These are phyloP conservation scores for Polygonum aviculare DNA, from an alignment of 148 eudicot species.

Conservation along the genomic window DNA sequence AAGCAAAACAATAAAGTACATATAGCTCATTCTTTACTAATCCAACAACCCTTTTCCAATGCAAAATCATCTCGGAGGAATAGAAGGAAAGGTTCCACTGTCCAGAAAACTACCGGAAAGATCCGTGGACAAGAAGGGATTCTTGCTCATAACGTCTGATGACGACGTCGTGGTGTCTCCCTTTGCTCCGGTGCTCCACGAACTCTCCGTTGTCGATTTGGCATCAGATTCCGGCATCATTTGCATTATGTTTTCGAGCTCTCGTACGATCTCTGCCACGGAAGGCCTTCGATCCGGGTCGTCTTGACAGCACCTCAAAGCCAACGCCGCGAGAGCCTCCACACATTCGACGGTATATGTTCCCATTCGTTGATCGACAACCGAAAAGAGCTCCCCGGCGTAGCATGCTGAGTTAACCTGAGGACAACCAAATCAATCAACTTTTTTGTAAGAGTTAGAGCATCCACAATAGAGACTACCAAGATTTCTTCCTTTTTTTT, in stretches of 20 bases:
- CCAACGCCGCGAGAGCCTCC: slow-evolving; percentile 47
- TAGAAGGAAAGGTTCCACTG: slow-evolving; percentile 29
- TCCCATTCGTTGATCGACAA: slow-evolving; percentile 57
- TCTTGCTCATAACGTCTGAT: slow-evolving; percentile 15
- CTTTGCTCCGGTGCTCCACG: slow-evolving; percentile 19
- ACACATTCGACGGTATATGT: slow-evolving; percentile 49
- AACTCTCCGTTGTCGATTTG: slow-evolving; percentile 15
- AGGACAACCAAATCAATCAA: background rate
- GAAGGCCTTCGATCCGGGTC: slow-evolving; percentile 58
- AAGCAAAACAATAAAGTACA: too few relatives aligned
- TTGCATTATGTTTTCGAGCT: slow-evolving; percentile 43
- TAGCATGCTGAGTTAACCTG: slow-evolving; percentile 50
- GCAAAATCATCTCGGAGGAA: slow-evolving; percentile 8
- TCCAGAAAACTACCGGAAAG: slow-evolving; percentile 42
- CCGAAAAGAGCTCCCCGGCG: slow-evolving; percentile 35
- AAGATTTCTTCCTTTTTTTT: too few relatives aligned
- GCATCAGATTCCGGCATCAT: slow-evolving; percentile 33
- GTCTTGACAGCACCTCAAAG: slow-evolving; percentile 51
- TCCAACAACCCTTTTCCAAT: too few relatives aligned
- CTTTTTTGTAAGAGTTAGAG: too few relatives aligned
- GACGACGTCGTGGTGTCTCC: slow-evolving; percentile 11
- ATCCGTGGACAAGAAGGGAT: slow-evolving; percentile 25
- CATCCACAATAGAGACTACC: too few relatives aligned
- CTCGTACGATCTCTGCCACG: slow-evolving; percentile 71
- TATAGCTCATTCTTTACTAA: too few relatives aligned